phyloP scores from a whole-genome alignment of 2,329 filamentous ascomycete species.

The Leptosphaerulina australis region DNA sequence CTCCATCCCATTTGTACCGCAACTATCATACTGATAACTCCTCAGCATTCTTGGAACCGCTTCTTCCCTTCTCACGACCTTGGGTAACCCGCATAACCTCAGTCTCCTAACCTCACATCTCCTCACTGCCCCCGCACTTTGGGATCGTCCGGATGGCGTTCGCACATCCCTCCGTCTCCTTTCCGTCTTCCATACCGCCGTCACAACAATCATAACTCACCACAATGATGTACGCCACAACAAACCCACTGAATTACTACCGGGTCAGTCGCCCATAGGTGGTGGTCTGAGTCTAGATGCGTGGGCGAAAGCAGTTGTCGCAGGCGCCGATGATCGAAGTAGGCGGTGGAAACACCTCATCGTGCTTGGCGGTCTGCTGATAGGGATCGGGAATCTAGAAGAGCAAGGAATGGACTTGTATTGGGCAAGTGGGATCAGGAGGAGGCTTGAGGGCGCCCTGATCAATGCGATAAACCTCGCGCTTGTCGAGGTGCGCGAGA shows the following conservation, averaged over 20 bases:
- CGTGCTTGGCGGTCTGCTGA: slow-evolving; percentile 77
- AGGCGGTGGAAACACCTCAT: slow-evolving; percentile 82
- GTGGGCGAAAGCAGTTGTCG: slow-evolving; percentile 64
- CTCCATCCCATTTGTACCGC: slow-evolving; percentile 20
- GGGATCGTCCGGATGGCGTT: slow-evolving; percentile 66
- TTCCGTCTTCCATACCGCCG: slow-evolving; percentile 73
- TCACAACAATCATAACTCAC: slow-evolving; percentile 60
- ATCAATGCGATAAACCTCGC: slow-evolving; percentile 79
- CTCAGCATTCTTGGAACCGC: slow-evolving; percentile 66
- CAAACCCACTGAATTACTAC: slow-evolving; percentile 34
- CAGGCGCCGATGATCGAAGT: slow-evolving; percentile 65
- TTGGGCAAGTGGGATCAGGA: slow-evolving; percentile 66
- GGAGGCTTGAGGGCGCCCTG: slow-evolving; percentile 73
- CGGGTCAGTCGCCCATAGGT: slow-evolving; percentile 41
- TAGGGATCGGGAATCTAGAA: slow-evolving; percentile 66
- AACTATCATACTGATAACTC: slow-evolving; percentile 27
- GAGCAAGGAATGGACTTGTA: slow-evolving; percentile 61
- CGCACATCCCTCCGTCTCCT: slow-evolving; percentile 69
- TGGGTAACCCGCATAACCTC: slow-evolving; percentile 77
- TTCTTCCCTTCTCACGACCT: slow-evolving; percentile 68
- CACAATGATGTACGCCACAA: slow-evolving; percentile 45
- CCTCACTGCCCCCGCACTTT: slow-evolving; percentile 73
- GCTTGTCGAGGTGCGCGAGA: slow-evolving; percentile 61
- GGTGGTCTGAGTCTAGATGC: slow-evolving; percentile 60
- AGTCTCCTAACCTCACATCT: slow-evolving; percentile 74